Conservation (phyloP, 2,329 filamentous ascomycete genomes). For the Alternaria gansuensis region DNA sequence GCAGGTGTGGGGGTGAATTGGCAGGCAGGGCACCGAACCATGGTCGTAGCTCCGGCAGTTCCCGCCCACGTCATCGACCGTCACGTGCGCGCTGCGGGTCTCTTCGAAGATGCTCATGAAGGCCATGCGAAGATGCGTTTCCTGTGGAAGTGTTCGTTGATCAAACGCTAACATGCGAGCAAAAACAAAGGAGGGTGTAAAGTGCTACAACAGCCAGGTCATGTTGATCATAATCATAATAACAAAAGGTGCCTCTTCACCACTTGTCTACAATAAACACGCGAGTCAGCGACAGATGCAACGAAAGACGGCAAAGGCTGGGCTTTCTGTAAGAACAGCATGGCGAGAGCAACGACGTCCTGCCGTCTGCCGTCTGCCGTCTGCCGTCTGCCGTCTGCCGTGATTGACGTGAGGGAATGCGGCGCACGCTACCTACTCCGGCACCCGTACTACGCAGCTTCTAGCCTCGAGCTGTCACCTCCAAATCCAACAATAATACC, state of each 20-base stretch:
- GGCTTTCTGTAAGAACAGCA: background rate
- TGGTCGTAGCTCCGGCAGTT: slow-evolving; percentile 21
- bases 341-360: background rate
- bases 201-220: background rate
- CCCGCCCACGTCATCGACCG: slow-evolving; percentile 19
- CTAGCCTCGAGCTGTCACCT: slow-evolving; percentile 21
- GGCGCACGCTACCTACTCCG: slow-evolving; percentile 21
- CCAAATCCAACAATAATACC: slow-evolving; percentile 23
- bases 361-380: background rate
- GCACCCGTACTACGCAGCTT: slow-evolving; percentile 20
- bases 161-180: background rate
- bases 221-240: background rate
- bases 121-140: background rate
- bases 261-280: background rate
- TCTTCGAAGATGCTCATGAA: background rate
- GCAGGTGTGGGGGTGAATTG: slow-evolving; percentile 22
- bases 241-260: background rate
- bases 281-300: too few species aligned
- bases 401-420: slow-evolving; percentile 16
- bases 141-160: background rate
- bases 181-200: background rate
- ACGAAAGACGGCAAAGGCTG: background rate
- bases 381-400: slow-evolving; percentile 1
- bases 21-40: slow-evolving; percentile 22
- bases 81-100: slow-evolving; percentile 17